Percentiles rank a stretch among this genome's conserved stretches.
Conservation (phyloP, 2,329 filamentous ascomycete species). For the Colletotrichum salicis region DNA sequence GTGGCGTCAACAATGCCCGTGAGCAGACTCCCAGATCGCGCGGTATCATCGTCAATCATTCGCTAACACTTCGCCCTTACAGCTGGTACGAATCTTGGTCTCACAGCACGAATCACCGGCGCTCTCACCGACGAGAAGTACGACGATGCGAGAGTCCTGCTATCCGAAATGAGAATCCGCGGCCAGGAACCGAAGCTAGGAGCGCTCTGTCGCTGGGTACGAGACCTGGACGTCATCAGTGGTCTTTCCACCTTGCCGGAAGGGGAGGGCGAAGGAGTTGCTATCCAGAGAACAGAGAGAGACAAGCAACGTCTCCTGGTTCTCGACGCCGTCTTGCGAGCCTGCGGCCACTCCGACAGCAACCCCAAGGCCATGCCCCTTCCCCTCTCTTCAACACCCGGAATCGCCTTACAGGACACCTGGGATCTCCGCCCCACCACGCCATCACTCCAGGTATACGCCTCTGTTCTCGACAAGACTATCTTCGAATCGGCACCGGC, state of each 20-base stretch:
- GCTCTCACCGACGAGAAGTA: constrained; percentile 74
- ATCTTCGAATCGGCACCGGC: constrained; percentile 57
- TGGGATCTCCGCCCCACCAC: constrained; percentile 67
- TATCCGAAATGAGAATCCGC: constrained; percentile 78
- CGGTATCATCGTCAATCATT: background rate
- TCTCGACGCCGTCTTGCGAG: constrained; percentile 71
- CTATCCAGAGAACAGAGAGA: constrained; percentile 51
- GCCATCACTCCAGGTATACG: constrained; percentile 59
- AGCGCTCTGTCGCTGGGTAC: constrained; percentile 77
- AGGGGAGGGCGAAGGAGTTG: constrained; percentile 44
- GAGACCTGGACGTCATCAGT: constrained; percentile 76
- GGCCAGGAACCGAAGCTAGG: constrained; percentile 73
- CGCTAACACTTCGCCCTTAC: background rate
- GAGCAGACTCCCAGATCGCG: constrained; percentile 26
- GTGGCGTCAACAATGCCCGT: constrained; percentile 69
- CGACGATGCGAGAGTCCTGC: constrained; percentile 70
- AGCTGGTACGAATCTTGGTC: constrained; percentile 59
- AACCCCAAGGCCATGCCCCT: constrained; percentile 45
- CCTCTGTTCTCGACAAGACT: constrained; percentile 67
- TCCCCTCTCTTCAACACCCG: constrained; percentile 43
- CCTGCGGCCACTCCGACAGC: constrained; percentile 70
- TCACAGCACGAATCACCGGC: constrained; percentile 71
- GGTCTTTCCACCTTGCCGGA: constrained; percentile 68
- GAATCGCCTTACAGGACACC: constrained; percentile 66
- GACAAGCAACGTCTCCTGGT: constrained; percentile 69